Conservation (phyloP, 192 early-diverging fungal genomes). For the Diversispora epigaea region DNA sequence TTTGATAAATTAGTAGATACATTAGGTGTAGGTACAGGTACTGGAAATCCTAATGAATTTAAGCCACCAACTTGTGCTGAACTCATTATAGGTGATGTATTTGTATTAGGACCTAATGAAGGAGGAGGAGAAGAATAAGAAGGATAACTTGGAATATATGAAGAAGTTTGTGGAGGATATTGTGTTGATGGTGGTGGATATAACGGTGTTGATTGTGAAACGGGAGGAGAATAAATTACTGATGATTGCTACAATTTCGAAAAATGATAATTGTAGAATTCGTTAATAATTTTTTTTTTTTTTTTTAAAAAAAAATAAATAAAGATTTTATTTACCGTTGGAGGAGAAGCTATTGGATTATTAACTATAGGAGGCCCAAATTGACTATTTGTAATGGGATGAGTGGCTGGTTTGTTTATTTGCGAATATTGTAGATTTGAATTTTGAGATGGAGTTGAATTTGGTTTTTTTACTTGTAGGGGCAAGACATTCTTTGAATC, state of each 20-base stretch:
- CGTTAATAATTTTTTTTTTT: neutral
- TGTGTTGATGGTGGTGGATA: constrained; percentile 2
- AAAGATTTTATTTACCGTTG: neutral
- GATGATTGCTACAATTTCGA: neutral
- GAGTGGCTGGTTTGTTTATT: neutral
- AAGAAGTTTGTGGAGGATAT: neutral
- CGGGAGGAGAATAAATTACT: neutral
- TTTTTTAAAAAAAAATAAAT: no score
- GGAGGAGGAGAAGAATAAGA: neutral
- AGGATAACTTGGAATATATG: neutral
- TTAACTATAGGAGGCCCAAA: no score
- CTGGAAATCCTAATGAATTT: neutral
- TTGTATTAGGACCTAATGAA: no score
- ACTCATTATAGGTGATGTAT: neutral
- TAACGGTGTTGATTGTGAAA: neutral
- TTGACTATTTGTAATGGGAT: neutral
- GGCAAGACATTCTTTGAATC: neutral
- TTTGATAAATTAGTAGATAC: neutral
- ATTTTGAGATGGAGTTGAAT: no score
- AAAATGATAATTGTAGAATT: neutral
- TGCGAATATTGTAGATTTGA: no score
- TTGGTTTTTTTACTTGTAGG: neutral
- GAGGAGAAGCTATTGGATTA: neutral
- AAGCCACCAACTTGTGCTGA: neutral
- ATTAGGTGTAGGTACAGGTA: constrained; percentile 12